A percentile compares a stretch with the other conserved stretches of the same genome.
Conservation (phyloP, 306 rosid species). For the Cicer bijugum region DNA sequence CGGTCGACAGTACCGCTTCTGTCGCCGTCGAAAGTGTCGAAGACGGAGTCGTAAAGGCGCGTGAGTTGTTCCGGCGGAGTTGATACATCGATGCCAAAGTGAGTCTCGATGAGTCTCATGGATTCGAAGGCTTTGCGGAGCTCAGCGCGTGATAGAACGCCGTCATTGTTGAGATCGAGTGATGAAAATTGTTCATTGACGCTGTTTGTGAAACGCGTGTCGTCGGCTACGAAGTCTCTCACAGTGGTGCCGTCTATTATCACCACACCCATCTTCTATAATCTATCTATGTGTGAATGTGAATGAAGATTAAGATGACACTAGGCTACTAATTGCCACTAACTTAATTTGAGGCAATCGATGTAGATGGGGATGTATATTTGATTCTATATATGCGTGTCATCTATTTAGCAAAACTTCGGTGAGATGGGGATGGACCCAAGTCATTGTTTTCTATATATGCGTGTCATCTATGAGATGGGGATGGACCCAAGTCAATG, state of each 20-base stretch:
- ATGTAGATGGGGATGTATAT: too few species aligned
- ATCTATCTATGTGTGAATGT: neutral
- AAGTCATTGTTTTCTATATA: too few species aligned
- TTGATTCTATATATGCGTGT: too few species aligned
- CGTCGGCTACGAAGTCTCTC: constrained; percentile 67
- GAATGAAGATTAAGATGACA: neutral
- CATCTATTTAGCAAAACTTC: too few species aligned
- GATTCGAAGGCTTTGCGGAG: constrained; percentile 81
- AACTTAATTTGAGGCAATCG: too few species aligned
- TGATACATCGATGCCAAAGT: constrained; percentile 76
- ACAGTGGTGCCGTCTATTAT: constrained; percentile 86
- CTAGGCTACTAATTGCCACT: too few species aligned
- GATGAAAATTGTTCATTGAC: constrained; percentile 61
- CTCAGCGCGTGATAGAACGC: constrained; percentile 79
- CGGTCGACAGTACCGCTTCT: constrained; percentile 66
- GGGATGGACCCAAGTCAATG: too few species aligned
- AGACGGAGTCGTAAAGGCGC: constrained; percentile 73
- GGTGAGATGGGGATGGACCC: too few species aligned
- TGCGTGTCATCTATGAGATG: too few species aligned
- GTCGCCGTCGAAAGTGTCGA: constrained; percentile 73
- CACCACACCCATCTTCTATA: constrained; percentile 48
- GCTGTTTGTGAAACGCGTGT: constrained; percentile 58
- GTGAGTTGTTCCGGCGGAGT: constrained; percentile 70
- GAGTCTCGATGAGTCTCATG: constrained; percentile 72
- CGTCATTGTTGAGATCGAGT: constrained; percentile 77